Conservation (phyloP, 257 asterid genomes). For the Orobanche coerulescens region DNA sequence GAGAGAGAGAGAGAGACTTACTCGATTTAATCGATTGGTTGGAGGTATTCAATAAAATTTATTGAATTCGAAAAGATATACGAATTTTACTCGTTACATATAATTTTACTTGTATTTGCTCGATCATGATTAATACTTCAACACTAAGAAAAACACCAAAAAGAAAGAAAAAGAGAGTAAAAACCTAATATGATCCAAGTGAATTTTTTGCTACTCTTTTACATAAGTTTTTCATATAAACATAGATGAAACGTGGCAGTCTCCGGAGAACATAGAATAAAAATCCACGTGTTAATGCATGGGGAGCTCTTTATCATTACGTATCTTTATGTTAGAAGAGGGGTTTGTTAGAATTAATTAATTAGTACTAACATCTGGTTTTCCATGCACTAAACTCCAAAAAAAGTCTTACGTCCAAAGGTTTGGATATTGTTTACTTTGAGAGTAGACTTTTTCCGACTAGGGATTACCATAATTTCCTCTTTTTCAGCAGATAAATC, state of each 20-base stretch:
- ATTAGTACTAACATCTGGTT: constrained; percentile 17
- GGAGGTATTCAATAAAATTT: too few species aligned
- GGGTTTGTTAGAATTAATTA: constrained; percentile 21
- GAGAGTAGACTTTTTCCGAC: constrained; percentile 13
- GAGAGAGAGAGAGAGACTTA: too few species aligned
- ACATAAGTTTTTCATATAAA: background rate
- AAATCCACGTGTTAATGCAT: constrained; percentile 18
- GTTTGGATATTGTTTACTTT: constrained; percentile 1
- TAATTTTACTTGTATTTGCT: too few species aligned
- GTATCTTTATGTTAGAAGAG: constrained; percentile 8
- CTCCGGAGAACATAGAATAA: background rate
- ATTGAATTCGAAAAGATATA: too few species aligned
- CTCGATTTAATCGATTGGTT: too few species aligned
- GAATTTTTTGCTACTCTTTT: too few species aligned
- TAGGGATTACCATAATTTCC: constrained; percentile 10
- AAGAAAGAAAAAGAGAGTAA: too few species aligned
- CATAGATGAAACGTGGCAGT: constrained; percentile 21
- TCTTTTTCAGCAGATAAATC: constrained; percentile 15
- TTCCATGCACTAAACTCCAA: constrained; percentile 32
- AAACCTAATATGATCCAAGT: too few species aligned
- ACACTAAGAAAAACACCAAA: too few species aligned
- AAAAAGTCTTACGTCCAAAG: constrained; percentile 12
- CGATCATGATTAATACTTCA: too few species aligned
- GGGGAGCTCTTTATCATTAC: background rate
- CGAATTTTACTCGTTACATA: too few species aligned